A percentile compares a stretch with the other conserved stretches of the same genome.
Conservation (phyloP, 2,329 filamentous ascomycete genomes). For the Ceratocystiopsis sp. region DNA sequence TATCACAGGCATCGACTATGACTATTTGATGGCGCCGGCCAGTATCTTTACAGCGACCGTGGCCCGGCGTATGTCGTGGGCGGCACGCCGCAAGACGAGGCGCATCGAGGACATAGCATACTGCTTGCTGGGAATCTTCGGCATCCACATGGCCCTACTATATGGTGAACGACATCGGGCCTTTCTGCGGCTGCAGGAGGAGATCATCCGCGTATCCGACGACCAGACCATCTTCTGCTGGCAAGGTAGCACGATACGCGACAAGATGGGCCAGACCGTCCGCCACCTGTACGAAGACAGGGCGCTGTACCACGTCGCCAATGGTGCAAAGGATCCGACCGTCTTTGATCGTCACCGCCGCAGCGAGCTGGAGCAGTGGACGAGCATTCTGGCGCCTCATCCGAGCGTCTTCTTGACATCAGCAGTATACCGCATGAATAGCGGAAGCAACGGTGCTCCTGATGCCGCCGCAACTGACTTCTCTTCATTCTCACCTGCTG, state of each 20-base stretch:
- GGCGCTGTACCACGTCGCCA: not conserved
- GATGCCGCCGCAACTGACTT: no score
- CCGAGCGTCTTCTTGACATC: constrained; percentile 6
- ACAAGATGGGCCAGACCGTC: not conserved
- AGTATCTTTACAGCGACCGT: constrained; percentile 6
- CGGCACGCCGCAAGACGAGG: constrained; percentile 10
- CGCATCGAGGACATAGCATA: constrained; percentile 14
- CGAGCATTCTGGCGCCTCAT: constrained; percentile 7
- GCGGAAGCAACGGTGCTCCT: no score
- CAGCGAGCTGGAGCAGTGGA: constrained; percentile 4
- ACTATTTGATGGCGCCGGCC: constrained; percentile 7
- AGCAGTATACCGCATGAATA: no score
- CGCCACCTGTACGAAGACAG: not conserved
- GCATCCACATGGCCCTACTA: constrained; percentile 15
- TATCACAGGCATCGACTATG: constrained; percentile 15
- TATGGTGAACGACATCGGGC: constrained; percentile 14
- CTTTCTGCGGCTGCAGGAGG: constrained; percentile 13
- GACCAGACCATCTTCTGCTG: constrained; percentile 17
- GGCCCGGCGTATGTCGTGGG: constrained; percentile 14
- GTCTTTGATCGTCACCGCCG: not conserved
- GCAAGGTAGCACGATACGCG: not conserved
- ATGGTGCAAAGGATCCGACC: no score
- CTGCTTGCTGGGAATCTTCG: constrained; percentile 14
- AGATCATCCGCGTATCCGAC: constrained; percentile 12
- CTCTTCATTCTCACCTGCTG: no score